Evolutionary conservation across 768 basidiomycete genomes (phyloP), one percentile per base, ranked within the genome.

Genomic region (Rhodotorula taiwanensis): DNA sequence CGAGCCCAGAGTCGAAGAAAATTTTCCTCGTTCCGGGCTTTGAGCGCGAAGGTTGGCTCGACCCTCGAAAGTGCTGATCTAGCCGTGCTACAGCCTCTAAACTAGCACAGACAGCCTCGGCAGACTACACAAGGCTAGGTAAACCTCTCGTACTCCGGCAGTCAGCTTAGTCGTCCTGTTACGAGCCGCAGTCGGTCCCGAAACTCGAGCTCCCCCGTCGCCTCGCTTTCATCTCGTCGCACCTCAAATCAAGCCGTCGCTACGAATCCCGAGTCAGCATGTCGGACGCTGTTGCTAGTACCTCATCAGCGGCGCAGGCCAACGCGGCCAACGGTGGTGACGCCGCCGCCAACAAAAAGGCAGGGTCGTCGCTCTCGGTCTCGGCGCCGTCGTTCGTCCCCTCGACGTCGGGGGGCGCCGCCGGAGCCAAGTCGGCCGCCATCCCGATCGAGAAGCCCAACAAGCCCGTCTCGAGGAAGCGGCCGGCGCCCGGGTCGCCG

Each of bases 401-500:
- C 48, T 62, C 66, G 33, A 28, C 61, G 3, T 42, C 52, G 30
- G 36, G 36, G 16, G 36, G 36, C 36, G 16, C 25, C 23, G 5
- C 49, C 52, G 36, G 55, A 44, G 33, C 45, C n/a, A n/a, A n/a
- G n/a, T n/a, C n/a, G n/a, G 23, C 41, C 23, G 57, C 57, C 49
- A 44, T 58, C 42, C 57, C 57, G 48, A 58, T 58, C 57, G 57
- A 42, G 28, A 34, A 60, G 23, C 58, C 39, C n/a, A 42, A n/a
- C 25, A 42, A 58, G 1, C 56, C 56, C 20, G 41, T 42, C 13
- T 66, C 67, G 9, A 69, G 71, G 52, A 72, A 72, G 52, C 68
- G 69, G 11, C 66, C 69, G 27, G 67, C 66, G 8, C 67, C 71
- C 16, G 59, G 63, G 16, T 55, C 53, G 1, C 67, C 67, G 16